Evolutionary conservation across 768 basidiomycete species (phyloP).

Genomic region (Tylopilus sp.): DNA sequence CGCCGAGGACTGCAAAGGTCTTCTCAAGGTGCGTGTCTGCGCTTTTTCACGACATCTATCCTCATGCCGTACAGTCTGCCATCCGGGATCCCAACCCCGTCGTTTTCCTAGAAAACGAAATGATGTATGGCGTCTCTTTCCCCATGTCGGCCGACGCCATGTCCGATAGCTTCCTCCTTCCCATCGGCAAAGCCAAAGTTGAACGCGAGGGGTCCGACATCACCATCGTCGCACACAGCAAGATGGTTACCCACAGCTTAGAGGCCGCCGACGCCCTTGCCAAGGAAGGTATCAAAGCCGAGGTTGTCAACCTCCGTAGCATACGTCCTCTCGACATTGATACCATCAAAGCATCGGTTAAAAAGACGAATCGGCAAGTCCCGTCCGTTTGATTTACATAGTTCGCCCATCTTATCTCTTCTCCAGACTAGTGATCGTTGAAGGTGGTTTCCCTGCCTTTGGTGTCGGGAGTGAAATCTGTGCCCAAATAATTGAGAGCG

Average conservation of each 20-base stretch:
- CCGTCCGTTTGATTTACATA: not conserved
- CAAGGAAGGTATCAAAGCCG: constrained; percentile 96
- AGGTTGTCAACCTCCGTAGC: constrained; percentile 94
- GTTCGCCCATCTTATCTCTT: not conserved
- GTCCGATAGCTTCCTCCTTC: constrained; percentile 92
- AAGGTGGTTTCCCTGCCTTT: constrained; percentile 98
- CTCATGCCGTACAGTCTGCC: constrained; percentile 56
- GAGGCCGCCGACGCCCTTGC: constrained; percentile 92
- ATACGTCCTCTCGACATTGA: constrained; percentile 98
- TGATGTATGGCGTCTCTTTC: constrained; percentile 97
- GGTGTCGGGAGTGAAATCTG: constrained; percentile 99
- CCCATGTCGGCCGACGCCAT: constrained; percentile 93
- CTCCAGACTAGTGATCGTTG: constrained; percentile 81
- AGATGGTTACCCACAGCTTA: constrained; percentile 93
- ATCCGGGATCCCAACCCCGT: constrained; percentile 99
- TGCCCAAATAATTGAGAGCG: constrained; percentile 95
- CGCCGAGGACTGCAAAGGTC: constrained; percentile 98
- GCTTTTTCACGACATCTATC: not conserved
- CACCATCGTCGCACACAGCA: constrained; percentile 96
- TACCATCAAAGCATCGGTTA: constrained; percentile 94
- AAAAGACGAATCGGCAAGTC: constrained; percentile 93
- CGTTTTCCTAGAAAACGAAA: constrained; percentile 99
- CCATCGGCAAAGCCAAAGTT: constrained; percentile 96
- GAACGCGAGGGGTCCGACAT: constrained; percentile 91
- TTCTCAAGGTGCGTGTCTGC: constrained; percentile 71